Base-by-base conservation (phyloP, 2,329 filamentous ascomycete genomes). In the Emmonsiellopsis sp. region DNA sequence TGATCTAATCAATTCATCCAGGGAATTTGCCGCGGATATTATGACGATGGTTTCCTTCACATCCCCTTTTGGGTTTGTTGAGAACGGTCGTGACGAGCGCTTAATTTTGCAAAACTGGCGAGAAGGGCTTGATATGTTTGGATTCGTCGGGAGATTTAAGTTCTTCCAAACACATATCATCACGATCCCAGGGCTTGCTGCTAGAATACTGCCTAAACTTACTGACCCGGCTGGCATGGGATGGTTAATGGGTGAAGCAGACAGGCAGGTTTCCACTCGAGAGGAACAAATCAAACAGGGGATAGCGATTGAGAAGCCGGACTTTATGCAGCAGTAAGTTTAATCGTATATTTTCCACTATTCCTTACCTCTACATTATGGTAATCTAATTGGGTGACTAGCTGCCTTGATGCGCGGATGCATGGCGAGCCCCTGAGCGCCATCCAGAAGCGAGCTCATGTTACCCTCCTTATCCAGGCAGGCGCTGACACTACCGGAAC, bases 21-120 rank as follows among this genome's bases (percentile, higher is more conserved):
- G 61, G 15, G 64, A 73, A 54, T 73, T 72, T 55, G 69, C 70
- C 2, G 69, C 70, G 3, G 72, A 74, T 46, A 67, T 72, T 41
- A 70, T 74, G 65, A 69, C 67, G 7, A 68, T 69, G 62, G 62
- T 74, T 7, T 64, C 63, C 2, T 74, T 74, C 54, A 62, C 59
- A 3, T 46, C 65, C 2, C 61, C 70, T 2, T 73, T 70, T 62
- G 71, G 71, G 0, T 70, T 70, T 50, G 67, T 74, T 11, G 52
- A 62, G 55, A 69, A 71, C 45, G 63, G 67, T 52, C 63, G 67
- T 26, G 71, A 73, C 57, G 69, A 73, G 54, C 64, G 67, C 30
- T 55, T 58, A 11, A 63, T 73, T 16, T 58, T 73, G 10, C 52
- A 49, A 9, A 68, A 67, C 47, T 73, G 68, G 66, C 66, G 70